Evolutionary conservation across 2,329 filamentous ascomycete genomes (phyloP), one percentile per base, ranked within the genome.

Genomic region (Fusarium oligoseptatum): DNA sequence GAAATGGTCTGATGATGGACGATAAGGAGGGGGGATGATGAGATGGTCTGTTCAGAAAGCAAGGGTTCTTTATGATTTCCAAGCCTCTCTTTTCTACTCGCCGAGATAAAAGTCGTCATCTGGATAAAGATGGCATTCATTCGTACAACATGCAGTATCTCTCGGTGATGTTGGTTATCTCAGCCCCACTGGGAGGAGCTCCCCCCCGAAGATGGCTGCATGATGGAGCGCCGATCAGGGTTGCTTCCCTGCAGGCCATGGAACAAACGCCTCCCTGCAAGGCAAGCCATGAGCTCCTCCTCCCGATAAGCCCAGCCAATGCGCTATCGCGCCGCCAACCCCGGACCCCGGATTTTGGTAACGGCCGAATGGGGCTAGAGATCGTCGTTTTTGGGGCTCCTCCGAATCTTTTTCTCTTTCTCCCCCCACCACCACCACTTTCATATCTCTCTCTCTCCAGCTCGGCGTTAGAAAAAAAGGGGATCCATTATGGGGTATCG

Each of bases 111-210:
- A 43, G 32, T 43, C 56, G 24, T 36, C 56, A 41, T 43, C 24
- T 43, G 5, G 36, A 39, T 60, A 41, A 60, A 60, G 7, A 37
- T n/a, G 22, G 36, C 37, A 41, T 60, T 12, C 22, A 29, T 24
- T 17, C 12, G 20, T 48, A 17, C 7, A 22, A 48, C 5, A 6
- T 17, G 17, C 15, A n/a, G 24, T 3, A 52, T 52, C 43, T 48
- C 48, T n/a, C 15, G 3, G 48, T 6, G 48, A 52, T 27, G 24
- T 6, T 14, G n/a, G 41, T 43, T 60, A 39, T 61, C 41, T 20
- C 11, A 27, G 66, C 58, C 65, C 67, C 67, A 69, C 64, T 8
- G 56, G 67, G 67, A 69, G 64, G 67, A 69, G 67, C 67, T 69
- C 67, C 36, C 45, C 64, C 48, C 34, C 24, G 41, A 48, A 48